Conservation (phyloP, 176 grass and related monocot species). For the Poa pratensis region DNA sequence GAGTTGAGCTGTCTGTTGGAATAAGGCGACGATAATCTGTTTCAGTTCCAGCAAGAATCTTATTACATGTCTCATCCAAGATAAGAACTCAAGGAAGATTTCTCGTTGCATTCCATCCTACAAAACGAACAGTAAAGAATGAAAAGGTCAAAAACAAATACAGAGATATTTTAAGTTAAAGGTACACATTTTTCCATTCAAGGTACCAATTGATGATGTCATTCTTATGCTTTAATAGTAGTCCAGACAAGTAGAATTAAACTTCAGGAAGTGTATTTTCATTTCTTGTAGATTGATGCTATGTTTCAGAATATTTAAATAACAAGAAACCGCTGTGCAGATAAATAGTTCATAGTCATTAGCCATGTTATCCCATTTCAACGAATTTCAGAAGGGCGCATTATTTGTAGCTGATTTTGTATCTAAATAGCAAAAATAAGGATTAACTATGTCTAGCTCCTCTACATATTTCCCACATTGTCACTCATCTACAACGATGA, state of each 20-base stretch:
- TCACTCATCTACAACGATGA: neutral
- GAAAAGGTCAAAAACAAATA: constrained; percentile 34
- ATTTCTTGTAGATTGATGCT: constrained; percentile 5
- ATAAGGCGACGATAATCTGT: constrained; percentile 88
- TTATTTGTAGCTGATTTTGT: neutral
- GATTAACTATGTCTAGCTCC: constrained; percentile 11
- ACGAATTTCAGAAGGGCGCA: neutral
- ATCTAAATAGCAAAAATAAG: neutral
- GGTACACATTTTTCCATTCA: neutral
- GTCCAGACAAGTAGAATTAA: neutral
- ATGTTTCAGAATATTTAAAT: neutral
- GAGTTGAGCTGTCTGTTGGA: constrained; percentile 55
- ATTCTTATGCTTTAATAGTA: neutral
- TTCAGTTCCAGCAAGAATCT: constrained; percentile 70
- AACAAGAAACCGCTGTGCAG: neutral
- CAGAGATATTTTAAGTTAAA: constrained; percentile 27
- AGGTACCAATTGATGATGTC: neutral
- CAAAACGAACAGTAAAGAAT: constrained; percentile 29
- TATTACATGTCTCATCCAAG: constrained; percentile 79
- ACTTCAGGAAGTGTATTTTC: neutral
- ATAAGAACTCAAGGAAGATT: constrained; percentile 82
- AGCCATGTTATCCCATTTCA: neutral
- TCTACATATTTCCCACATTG: neutral
- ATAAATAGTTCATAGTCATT: constrained; percentile 22
- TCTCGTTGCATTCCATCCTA: constrained; percentile 95